Evolutionary conservation across 2,329 filamentous ascomycete species (phyloP).

Genomic region (Camillea tinctor): DNA sequence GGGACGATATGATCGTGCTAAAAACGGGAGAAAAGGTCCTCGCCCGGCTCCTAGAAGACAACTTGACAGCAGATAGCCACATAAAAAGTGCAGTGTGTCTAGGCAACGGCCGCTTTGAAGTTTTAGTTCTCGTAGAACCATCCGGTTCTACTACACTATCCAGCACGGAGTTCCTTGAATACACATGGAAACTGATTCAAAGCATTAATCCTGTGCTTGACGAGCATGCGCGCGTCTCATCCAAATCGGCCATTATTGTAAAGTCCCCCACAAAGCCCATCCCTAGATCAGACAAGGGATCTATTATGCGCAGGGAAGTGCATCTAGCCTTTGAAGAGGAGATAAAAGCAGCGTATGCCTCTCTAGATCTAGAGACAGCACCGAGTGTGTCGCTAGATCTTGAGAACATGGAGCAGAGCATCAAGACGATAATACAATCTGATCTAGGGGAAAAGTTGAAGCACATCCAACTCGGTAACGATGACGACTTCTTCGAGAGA

Average conservation of each 20-base stretch:
- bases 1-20: conserved; percentile 28
- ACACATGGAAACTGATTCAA: conserved; percentile 12
- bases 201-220: conserved; percentile 13
- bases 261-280: conserved; percentile 11
- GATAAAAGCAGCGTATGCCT: conserved; percentile 21
- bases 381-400: conserved; percentile 5
- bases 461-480: conserved; percentile 3
- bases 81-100: conserved; percentile 14
- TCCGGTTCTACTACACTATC: not conserved
- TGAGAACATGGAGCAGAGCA: conserved; percentile 5
- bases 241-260: conserved; percentile 12
- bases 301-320: conserved; percentile 14
- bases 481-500: conserved; percentile 30
- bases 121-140: conserved; percentile 18
- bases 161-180: not conserved
- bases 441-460: conserved; percentile 7
- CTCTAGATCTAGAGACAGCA: conserved; percentile 10
- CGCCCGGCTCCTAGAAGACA: conserved; percentile 13
- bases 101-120: conserved; percentile 17
- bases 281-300: conserved; percentile 21
- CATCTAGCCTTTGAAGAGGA: conserved; percentile 15
- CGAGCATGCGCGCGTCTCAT: conserved; percentile 17
- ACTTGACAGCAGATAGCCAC: conserved; percentile 1
- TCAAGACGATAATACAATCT: conserved; percentile 14
- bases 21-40: conserved; percentile 21